Evolutionary conservation across 169 alveolate species (phyloP), one percentile per base, ranked within the genome.

Genomic region (Besnoitia besnoiti): DNA sequence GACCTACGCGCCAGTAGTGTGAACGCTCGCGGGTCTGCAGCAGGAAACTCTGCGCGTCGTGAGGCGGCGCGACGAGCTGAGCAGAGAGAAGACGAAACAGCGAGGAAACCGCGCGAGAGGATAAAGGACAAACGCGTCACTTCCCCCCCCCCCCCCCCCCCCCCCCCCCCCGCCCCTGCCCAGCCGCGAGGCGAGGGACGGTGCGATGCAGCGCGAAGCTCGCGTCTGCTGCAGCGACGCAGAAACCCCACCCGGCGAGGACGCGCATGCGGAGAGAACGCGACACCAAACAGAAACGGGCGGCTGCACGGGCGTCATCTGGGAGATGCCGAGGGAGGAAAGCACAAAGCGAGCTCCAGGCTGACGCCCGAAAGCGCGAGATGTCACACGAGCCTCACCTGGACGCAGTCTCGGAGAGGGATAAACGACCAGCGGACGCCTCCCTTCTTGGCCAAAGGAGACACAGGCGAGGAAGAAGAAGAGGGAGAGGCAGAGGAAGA

Each of bases 31-130:
- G 39, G 24, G 80, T 67, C 80, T 67, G 80, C 80, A 67, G 80
- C 47, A 67, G 80, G 80, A 67, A 67, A 67, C 39, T 67, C 42
- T 42, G n/a, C 12, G 80, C 47, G 44, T 67, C 80, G 80, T 67
- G 80, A 10, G 80, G 80, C 7, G 42, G 80, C 21, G 80, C 80
- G 40, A 67, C 80, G 21, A 67, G 39, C 80, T 67, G 77, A 61
- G 37, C 4, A 8, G 16, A 16, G 16, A 16, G 59, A 7, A 49
- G 59, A 16, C 39, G 44, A 42, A 67, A n/a, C 24, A 67, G 39
- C 10, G 0, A 30, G n/a, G 39, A 5, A 14, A 67, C 24, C 80
- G 42, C 39, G 39, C 76, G 37, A 10, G 76, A 61, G 80, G 10
- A 35, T 19, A 5, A 7, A 1, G 44, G 39, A n/a, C 7, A 33